Percentiles rank a stretch among this genome's conserved stretches.
Conservation (phyloP, 495 filamentous ascomycete genomes). For the Penicillium parvum region DNA sequence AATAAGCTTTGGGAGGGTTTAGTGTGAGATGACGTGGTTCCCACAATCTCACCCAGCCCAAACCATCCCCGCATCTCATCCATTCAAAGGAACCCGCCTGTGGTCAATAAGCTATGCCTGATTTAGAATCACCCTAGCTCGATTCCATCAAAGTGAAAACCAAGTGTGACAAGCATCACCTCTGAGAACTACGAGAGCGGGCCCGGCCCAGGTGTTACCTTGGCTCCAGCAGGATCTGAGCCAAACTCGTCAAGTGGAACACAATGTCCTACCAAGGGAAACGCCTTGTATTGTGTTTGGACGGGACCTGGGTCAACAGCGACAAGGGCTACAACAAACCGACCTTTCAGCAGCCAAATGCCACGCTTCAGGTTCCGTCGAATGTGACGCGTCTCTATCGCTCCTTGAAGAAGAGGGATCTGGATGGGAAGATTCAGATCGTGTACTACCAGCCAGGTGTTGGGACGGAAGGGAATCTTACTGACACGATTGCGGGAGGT, state of each 20-base stretch:
- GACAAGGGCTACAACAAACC: slow-evolving; percentile 19
- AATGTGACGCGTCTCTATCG: slow-evolving; percentile 45
- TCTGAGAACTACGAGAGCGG: too few species aligned
- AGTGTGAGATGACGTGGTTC: too few species aligned
- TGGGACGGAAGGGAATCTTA: slow-evolving; percentile 39
- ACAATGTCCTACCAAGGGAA: slow-evolving; percentile 17
- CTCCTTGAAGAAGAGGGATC: slow-evolving; percentile 27
- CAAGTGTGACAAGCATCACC: too few species aligned
- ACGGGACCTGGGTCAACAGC: slow-evolving; percentile 43
- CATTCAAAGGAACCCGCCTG: too few species aligned
- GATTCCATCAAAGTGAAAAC: too few species aligned
- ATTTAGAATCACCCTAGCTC: too few species aligned
- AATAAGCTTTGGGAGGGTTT: too few species aligned
- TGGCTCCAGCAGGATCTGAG: too few species aligned
- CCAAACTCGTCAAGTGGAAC: background rate
- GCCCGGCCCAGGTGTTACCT: too few species aligned
- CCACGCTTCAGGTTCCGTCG: slow-evolving; percentile 30
- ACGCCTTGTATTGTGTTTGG: slow-evolving; percentile 37
- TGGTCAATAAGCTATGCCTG: too few species aligned
- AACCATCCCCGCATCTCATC: too few species aligned
- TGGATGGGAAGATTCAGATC: slow-evolving; percentile 36
- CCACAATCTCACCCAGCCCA: too few species aligned
- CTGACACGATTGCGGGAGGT: slow-evolving; percentile 46
- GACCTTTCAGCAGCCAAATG: slow-evolving; percentile 16
- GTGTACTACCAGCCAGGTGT: slow-evolving; percentile 54